phyloP scores from a whole-genome alignment of 805 yeast genomes.

The Candida coleopterorum region DNA sequence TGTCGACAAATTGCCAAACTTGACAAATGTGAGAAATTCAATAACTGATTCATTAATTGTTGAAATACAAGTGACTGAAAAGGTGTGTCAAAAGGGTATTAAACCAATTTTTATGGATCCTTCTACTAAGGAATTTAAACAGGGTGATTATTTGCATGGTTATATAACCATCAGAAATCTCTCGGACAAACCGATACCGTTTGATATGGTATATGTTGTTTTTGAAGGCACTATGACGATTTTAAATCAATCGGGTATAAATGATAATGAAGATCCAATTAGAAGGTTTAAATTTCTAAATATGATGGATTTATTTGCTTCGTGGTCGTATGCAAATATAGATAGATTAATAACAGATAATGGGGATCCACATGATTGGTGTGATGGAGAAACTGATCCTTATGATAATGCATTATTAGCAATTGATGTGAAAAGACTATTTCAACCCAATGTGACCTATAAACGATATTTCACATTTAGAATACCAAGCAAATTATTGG shows the following conservation, averaged over 20 bases:
- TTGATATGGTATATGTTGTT: slow-evolving; percentile 42
- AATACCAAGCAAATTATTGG: slow-evolving; percentile 37
- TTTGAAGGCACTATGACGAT: slow-evolving; percentile 34
- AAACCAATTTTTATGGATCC: slow-evolving; percentile 32
- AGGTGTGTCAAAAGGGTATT: slow-evolving; percentile 37
- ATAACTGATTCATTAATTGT: slow-evolving; percentile 26
- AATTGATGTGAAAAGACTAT: slow-evolving; percentile 31
- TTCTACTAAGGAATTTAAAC: slow-evolving; percentile 28
- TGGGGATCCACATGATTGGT: slow-evolving; percentile 43
- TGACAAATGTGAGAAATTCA: slow-evolving; percentile 23
- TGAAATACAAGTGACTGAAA: slow-evolving; percentile 31
- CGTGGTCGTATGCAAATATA: slow-evolving; percentile 42
- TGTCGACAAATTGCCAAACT: slow-evolving; percentile 34
- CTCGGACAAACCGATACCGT: slow-evolving; percentile 27
- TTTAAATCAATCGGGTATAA: slow-evolving; percentile 18
- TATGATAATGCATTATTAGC: slow-evolving; percentile 32
- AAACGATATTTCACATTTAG: slow-evolving; percentile 39
- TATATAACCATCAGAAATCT: slow-evolving; percentile 34
- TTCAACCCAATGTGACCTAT: slow-evolving; percentile 35
- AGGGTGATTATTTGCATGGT: slow-evolving; percentile 42
- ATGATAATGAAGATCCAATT: slow-evolving; percentile 16
- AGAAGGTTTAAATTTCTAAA: slow-evolving; percentile 35
- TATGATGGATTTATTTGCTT: slow-evolving; percentile 41
- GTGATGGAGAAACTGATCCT: slow-evolving; percentile 42
- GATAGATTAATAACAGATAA: slow-evolving; percentile 35